A percentile compares a stretch with the other conserved stretches of the same genome.
These are phyloP conservation scores for Streptanthus diversifolius DNA, from an alignment of 345 rosid species.

Conservation along the genomic window DNA sequence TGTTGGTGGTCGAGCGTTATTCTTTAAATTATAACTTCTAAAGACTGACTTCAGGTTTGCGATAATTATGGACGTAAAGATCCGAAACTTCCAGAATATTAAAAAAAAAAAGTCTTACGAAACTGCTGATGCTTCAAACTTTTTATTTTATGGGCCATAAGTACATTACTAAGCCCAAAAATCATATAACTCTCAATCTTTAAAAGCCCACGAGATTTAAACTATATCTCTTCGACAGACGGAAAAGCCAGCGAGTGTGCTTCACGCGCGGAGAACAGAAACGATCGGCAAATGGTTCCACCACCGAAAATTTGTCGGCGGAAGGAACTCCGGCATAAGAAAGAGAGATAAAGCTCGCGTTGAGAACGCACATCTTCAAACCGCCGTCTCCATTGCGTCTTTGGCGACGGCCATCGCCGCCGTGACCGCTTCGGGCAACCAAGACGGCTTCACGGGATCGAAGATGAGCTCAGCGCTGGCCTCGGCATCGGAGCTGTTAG, in stretches of 20 bases:
- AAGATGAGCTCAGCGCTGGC: constrained; percentile 76
- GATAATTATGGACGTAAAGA: too few species aligned
- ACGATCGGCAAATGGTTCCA: constrained; percentile 35
- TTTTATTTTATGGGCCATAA: background rate
- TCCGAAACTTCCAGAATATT: too few species aligned
- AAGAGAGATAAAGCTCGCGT: constrained; percentile 34
- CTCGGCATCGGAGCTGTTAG: constrained; percentile 84
- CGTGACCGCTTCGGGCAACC: constrained; percentile 24
- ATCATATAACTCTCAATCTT: background rate
- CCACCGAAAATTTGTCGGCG: constrained; percentile 26
- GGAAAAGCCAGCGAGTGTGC: constrained; percentile 13
- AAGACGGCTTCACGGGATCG: constrained; percentile 38
- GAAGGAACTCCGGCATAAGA: constrained; percentile 1
- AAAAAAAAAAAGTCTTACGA: too few species aligned
- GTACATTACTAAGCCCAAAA: background rate
- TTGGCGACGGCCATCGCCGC: constrained; percentile 36
- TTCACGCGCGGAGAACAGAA: constrained; percentile 23
- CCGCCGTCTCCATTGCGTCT: constrained; percentile 34
- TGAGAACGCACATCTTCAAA: constrained; percentile 30
- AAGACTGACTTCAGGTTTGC: too few species aligned
- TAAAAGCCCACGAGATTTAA: background rate
- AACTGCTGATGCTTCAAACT: too few species aligned
- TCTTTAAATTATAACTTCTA: too few species aligned
- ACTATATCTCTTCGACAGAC: background rate
- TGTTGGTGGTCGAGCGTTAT: too few species aligned